Evolutionary conservation across 345 rosid species (phyloP), one percentile per base, ranked within the genome.

Genomic region (Trapa bicornis): DNA sequence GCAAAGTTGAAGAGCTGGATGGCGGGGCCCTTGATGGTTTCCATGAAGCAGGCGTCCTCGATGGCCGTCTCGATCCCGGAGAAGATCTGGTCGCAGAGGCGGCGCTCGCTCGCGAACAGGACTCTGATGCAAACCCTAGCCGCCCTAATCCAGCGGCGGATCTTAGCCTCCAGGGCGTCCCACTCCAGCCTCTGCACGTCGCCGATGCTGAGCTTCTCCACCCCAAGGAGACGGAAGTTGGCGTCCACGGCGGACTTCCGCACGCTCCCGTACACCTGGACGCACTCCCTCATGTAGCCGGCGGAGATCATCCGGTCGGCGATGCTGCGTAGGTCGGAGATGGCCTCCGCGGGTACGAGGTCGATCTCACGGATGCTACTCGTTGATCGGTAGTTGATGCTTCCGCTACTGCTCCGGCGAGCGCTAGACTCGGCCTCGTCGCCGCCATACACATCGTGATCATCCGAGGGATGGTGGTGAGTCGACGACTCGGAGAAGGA

Each of bases 181-280:
- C 98, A 93, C 10, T 87, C 92, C 5, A 93, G 77, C 70, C 96
- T 79, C 83, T 93, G 98, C 29, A 93, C 80, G 68, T 93, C 98
- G 6, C 98, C 97, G 75, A 93, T 88, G 75, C 97, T 88, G 54
- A 93, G 67, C 65, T 83, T 90, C 89, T 93, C 99, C 70, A 93
- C 80, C 62, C 97, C 92, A 53, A 93, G 79, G 48, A 76, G 71
- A 48, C 84, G 77, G 75, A 88, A 87, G 48, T 88, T 85, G 47
- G 84, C 79, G 71, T 90, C 98, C 11, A 93, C 82, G 53, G 88
- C 85, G n/a, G 96, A 87, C 70, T 90, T 93, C 63, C 98, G 81
- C 2, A 85, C 92, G 66, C 96, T 88, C 0, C 96, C 98, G 70
- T 90, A 93, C 2, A 86, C 98, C 69, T 93, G 98, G 54, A 90